Evolutionary conservation across 179 eudicot genomes (phyloP), one percentile per base, ranked within the genome.

Genomic region (Drosera spatulata): DNA sequence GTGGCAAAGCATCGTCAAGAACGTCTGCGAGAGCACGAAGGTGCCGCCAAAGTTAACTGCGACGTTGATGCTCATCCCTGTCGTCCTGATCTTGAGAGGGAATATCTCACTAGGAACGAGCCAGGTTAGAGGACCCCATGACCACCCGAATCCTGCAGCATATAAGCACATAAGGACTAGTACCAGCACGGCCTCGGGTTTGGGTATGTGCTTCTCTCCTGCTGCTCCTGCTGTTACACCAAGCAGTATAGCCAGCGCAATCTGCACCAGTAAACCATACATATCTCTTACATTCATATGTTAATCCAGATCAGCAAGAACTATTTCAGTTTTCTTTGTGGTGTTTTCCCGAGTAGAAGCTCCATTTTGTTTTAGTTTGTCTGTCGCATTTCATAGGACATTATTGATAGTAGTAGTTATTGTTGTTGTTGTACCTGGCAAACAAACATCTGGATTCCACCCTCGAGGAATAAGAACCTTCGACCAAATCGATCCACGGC

Each of bases 401-500:
- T 9, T 39, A 13, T n/a, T 9, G 13, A 22, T 7, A 60, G 11
- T 5, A 11, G 2, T 9, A 12, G 3, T 5, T 8, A 6, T 4
- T 3, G 43, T 56, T 5, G 7, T 11, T 39, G 45, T 40, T 53
- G 38, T 67, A 79, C 81, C 80, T 82, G 85, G 52, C 74, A 77
- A 6, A 80, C 14, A 51, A 77, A 54, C 88, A 82, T 82, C 47
- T 75, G 85, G 10, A 63, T 38, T 10, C 88, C 88, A 1, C 88
- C 88, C 44, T 63, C 70, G 2, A 80, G 64, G 73, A 83, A 76
- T 61, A 83, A 64, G 46, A 70, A 50, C 61, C 83, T 69, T 39
- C 88, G 64, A 3, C 88, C 88, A 67, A 68, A 83, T 61, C 71
- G 79, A 63, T 83, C 88, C 46, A 80, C 79, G 40, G 66, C 8